A percentile compares a stretch with the other conserved stretches of the same genome.
Evolutionary conservation across 208 protist species (phyloP).

Genomic region (Acanthamoeba lenticulata): DNA sequence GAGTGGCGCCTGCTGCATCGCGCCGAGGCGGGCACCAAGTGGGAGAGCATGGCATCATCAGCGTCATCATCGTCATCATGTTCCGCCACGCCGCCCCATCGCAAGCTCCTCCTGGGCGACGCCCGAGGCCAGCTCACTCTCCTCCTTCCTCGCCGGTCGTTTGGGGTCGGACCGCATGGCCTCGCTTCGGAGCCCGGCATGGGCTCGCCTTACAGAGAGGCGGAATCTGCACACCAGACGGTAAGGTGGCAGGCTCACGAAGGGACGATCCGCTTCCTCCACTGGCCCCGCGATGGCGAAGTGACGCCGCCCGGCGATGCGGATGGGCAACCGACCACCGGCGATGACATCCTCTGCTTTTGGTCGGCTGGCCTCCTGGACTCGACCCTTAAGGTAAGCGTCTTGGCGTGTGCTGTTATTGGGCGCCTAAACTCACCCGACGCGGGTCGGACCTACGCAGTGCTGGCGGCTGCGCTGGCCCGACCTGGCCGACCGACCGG

Average conservation of each 20-base stretch:
- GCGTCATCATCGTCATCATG: too few species aligned
- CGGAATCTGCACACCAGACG: too few species aligned
- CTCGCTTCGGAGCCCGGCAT: too few species aligned
- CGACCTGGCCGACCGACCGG: background rate
- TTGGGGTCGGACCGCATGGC: too few species aligned
- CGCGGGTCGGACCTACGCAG: too few species aligned
- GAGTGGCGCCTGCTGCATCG: conserved; percentile 8
- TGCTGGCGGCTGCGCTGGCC: background rate
- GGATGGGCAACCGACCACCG: too few species aligned
- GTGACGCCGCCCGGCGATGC: background rate
- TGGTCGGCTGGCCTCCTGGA: background rate
- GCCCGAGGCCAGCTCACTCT: background rate
- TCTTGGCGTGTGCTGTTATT: too few species aligned
- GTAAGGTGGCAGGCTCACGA: background rate
- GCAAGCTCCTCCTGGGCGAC: background rate
- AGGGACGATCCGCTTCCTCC: background rate
- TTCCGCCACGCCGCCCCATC: background rate
- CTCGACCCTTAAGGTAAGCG: conserved; percentile 3
- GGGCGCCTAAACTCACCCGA: too few species aligned
- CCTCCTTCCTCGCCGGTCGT: background rate
- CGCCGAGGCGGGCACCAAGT: background rate
- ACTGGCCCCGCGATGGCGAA: background rate
- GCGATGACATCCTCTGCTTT: background rate
- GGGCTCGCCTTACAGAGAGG: too few species aligned
- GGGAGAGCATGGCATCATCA: background rate